Base-by-base conservation (phyloP, 768 basidiomycete genomes). In the Mycena belliarum region DNA sequence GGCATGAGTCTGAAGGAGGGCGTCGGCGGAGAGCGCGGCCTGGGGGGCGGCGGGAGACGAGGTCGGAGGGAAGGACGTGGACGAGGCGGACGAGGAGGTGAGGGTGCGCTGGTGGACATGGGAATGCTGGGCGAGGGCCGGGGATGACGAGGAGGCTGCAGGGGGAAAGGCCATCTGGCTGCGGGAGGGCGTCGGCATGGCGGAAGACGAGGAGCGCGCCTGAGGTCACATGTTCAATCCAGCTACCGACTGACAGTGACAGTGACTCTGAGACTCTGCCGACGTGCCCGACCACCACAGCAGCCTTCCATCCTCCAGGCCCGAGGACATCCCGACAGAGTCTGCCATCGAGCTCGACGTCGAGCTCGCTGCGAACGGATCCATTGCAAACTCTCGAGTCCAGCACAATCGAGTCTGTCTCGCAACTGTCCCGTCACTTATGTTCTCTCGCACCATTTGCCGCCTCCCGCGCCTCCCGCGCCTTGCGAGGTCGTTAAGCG, bases 1-100 rank as follows among this genome's bases (percentile, higher is more conserved):
- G 7, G 82, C 77, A 64, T 91, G 80, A 25, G 79, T 71, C 41
- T 78, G 72, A 63, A 92, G 77, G 52, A 89, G 75, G 18, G 76
- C 65, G 4, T 86, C 84, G 49, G 81, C 68, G 6, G 84, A 74
- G 55, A 85, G 70, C 6, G 79, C 29, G 38, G 77, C 67, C 9
- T 78, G 71, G 26, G 70, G 55, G 3, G 61, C 53, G 7, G 69
- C 60, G 26, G 65, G 51, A 1, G 73, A 62, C 45, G 41, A n/a
- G 4, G 45, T 25, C 12, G 74, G 61, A 14, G 62, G 49, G 35
- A 60, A 55, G 7, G 14, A 41, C 11, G 70, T 57, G 2, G 69
- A 57, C 4, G 68, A 66, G 4, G 69, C 61, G 7, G 79, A 71
- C 7, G 71, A 65, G 35, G 71, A 69, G 9, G 75, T 67, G 38